A percentile compares a stretch with the other conserved stretches of the same genome.
These are phyloP conservation scores for Aspergillus floridensis DNA, from an alignment of 2,329 filamentous ascomycete species.

Conservation along the genomic window DNA sequence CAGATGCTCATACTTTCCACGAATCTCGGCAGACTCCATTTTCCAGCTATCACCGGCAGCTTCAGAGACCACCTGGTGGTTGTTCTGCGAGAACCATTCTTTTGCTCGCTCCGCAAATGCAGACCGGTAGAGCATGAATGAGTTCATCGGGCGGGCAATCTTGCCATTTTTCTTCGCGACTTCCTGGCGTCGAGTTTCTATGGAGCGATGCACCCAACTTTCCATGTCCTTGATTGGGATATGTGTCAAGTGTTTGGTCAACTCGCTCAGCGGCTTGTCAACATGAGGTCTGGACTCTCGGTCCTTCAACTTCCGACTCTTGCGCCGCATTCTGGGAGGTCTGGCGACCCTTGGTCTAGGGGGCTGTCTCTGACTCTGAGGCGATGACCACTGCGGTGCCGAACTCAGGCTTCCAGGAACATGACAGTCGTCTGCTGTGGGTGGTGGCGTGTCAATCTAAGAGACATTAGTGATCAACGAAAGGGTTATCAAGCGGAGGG, in stretches of 20 bases:
- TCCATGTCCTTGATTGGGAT: conserved; percentile 75
- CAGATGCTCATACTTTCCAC: conserved; percentile 72
- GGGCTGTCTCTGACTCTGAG: conserved; percentile 14
- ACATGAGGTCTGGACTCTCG: conserved; percentile 11
- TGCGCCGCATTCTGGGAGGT: conserved; percentile 13
- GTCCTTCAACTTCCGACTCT: conserved; percentile 10
- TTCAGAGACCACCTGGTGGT: conserved; percentile 88
- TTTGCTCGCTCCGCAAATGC: conserved; percentile 87
- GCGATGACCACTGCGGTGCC: conserved; percentile 19
- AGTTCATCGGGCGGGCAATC: conserved; percentile 92
- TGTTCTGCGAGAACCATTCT: conserved; percentile 75
- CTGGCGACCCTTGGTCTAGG: conserved; percentile 14
- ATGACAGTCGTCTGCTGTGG: conserved; percentile 21
- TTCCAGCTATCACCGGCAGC: conserved; percentile 87
- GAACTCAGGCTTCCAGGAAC: conserved; percentile 12
- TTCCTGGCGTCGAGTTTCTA: conserved; percentile 65
- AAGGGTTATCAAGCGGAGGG: neutral
- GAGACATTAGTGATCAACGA: conserved; percentile 20
- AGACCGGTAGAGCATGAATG: conserved; percentile 96
- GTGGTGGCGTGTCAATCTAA: conserved; percentile 26
- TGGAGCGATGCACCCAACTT: conserved; percentile 70
- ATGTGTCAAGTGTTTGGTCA: conserved; percentile 35
- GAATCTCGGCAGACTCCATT: conserved; percentile 69
- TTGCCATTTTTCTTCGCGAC: conserved; percentile 70
- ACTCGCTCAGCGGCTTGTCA: conserved; percentile 26